Evolutionary conservation across 2,329 filamentous ascomycete species (phyloP), one percentile per base, ranked within the genome.

Genomic region (Microascus cirrosus): DNA sequence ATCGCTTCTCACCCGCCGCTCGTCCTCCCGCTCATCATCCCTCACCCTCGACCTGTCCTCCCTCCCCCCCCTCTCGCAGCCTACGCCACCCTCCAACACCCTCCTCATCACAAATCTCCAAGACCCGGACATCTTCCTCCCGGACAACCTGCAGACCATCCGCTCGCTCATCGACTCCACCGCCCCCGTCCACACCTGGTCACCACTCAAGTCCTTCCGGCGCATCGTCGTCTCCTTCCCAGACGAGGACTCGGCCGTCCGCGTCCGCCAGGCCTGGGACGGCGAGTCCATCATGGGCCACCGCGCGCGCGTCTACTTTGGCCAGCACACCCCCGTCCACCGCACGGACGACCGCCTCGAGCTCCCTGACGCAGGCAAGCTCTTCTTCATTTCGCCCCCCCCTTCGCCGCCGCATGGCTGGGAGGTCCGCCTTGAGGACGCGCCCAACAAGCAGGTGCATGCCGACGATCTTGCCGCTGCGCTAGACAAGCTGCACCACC

Each of bases 31-130:
- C 56, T 69, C 69, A 60, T 71, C 74, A 53, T 79, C 75, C 57
- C 81, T 90, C 59, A 85, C 83, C 24, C 80, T 94, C 66, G 89
- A 93, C 68, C 81, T 93, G 53, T 87, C 86, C 61, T 81, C 78
- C 66, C 74, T 93, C 50, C 88, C 89, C 55, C 20, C 42, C 18
- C 81, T 86, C 39, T 77, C 89, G 58, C 76, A 83, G 67, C 88
- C 89, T n/a, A 84, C 87, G 28, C 82, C 85, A 58, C 86, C 88
- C 6, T 88, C 86, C 63, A 94, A 94, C 76, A 94, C 89, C 0
- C 84, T 94, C 59, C 83, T 94, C 66, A 86, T 94, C 68, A 94
- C 89, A 65, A 90, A 90, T 74, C 82, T 94, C 60, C 75, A 85
- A 67, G 82, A 89, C 63, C 73, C 78, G 60, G 84, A 87, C 66